phyloP scores from a whole-genome alignment of 208 protist genomes.

The Porcisia deanei region DNA sequence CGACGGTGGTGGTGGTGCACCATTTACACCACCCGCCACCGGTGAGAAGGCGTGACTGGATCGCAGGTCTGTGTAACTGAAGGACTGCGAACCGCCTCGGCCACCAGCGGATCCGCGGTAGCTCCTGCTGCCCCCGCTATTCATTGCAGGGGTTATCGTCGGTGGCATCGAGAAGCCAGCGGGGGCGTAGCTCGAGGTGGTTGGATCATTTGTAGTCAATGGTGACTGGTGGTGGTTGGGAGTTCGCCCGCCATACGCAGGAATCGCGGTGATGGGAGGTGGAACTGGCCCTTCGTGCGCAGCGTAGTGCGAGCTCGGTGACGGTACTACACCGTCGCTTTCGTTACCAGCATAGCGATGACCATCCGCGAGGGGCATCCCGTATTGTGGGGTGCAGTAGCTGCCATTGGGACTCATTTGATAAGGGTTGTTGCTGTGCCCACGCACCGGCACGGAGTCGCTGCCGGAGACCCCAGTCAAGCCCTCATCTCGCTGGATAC shows the following conservation, averaged over 20 bases:
- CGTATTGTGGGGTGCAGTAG: conserved; percentile 21
- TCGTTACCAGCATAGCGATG: conserved; percentile 7
- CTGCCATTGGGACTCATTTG: conserved; percentile 14
- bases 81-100: conserved; percentile 5
- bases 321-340: conserved; percentile 20
- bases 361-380: conserved; percentile 14
- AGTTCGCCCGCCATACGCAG: neutral
- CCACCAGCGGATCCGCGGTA: conserved; percentile 4
- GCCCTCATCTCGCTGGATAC: conserved; percentile 22
- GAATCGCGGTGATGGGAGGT: neutral
- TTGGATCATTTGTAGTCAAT: neutral
- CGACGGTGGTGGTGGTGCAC: neutral
- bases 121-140: neutral
- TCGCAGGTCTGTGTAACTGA: conserved; percentile 19
- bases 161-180: conserved; percentile 35
- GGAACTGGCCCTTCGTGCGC: neutral
- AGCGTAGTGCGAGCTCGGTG: conserved; percentile 6
- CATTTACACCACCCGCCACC: conserved; percentile 1
- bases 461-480: conserved; percentile 9
- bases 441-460: conserved; percentile 18
- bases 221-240: neutral
- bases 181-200: conserved; percentile 32
- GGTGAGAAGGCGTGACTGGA: conserved; percentile 13
- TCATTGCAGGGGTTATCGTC: conserved; percentile 4
- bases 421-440: conserved; percentile 34